Evolutionary conservation across 371 early-diverging fungal species (phyloP), one percentile per base, ranked within the genome.

Genomic region (Ecytonucleospora hepatopenaei): DNA sequence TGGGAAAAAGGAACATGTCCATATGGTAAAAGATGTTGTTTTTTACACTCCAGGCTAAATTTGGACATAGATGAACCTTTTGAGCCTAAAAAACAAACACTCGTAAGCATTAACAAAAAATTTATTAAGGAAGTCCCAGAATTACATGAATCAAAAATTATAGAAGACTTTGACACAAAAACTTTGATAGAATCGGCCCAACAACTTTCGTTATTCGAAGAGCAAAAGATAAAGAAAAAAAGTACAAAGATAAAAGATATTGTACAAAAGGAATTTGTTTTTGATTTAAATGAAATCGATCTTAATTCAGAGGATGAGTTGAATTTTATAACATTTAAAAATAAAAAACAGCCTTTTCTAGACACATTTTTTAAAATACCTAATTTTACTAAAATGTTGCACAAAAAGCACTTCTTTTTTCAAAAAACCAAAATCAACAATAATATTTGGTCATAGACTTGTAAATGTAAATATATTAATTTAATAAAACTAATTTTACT

Each of bases 1-100:
- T 85, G 83, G 82, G 82, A 83, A 51, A 75, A 79, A 46, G 85
- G 85, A 21, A 80, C 73, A 24, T 86, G 86, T 75, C 84, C 84
- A 5, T 86, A 86, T 73, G 85, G 85, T 8, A 84, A 80, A 70
- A 81, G 86, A 32, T 86, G 86, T 71, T 85, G 85, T 71, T 86
- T 86, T 71, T 83, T 85, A 54, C 86, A 86, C 26, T 51, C 15
- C 19, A 24, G 12, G 26, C 8, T n/a, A 12, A 26, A 51, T 24
- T 21, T 24, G 53, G 53, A 51, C 8, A 15, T 21, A 51, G 26
- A 51, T 26, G 26, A 24, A 19, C 15, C 21, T 8, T 51, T 51
- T 51, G 53, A 21, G 8, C 23, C 26, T 8, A 51, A 26, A 51
- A 17, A 51, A n/a, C 40, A 40, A n/a, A 40, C 40, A 40, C n/a